Evolutionary conservation across 1,284 basidiomycete species (phyloP).

Genomic region (Apiotrichum veenhuisii): DNA sequence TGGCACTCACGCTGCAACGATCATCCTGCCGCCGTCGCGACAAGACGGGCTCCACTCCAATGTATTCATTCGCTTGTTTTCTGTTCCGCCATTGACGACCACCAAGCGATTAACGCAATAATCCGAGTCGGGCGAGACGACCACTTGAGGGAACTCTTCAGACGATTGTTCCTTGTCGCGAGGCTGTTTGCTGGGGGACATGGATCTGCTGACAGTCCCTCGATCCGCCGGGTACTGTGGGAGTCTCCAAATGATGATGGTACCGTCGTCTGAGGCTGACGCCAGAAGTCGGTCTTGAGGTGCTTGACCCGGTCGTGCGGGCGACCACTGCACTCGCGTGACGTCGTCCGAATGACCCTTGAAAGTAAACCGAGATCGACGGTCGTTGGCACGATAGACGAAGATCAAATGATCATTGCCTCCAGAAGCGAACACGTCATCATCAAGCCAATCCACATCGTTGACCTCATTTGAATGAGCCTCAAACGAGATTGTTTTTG

Average conservation of each 20-base stretch:
- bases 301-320: slow-evolving; percentile 10
- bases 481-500: slow-evolving; percentile 27
- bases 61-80: slow-evolving; percentile 43
- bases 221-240: slow-evolving; percentile 32
- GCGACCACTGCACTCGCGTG: slow-evolving; percentile 38
- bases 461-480: slow-evolving; percentile 45
- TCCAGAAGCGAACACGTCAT: slow-evolving; percentile 42
- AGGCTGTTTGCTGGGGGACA: slow-evolving; percentile 22
- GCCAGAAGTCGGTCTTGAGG: slow-evolving; percentile 30
- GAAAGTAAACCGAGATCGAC: slow-evolving; percentile 36
- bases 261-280: slow-evolving; percentile 41
- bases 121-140: slow-evolving; percentile 24
- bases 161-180: slow-evolving; percentile 14
- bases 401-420: slow-evolving; percentile 44
- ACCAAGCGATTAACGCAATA: slow-evolving; percentile 33
- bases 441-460: slow-evolving; percentile 48
- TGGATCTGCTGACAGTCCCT: slow-evolving; percentile 18
- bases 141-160: slow-evolving; percentile 28
- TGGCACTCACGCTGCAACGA: slow-evolving; percentile 43
- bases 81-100: slow-evolving; percentile 31
- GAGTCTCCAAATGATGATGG: slow-evolving; percentile 40
- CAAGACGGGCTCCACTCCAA: slow-evolving; percentile 39
- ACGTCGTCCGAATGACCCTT: slow-evolving; percentile 46
- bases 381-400: slow-evolving; percentile 37
- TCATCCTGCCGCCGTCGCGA: slow-evolving; percentile 29